Evolutionary conservation across 1,284 basidiomycete species (phyloP).

Genomic region (Kalmanozyma brasiliensis): DNA sequence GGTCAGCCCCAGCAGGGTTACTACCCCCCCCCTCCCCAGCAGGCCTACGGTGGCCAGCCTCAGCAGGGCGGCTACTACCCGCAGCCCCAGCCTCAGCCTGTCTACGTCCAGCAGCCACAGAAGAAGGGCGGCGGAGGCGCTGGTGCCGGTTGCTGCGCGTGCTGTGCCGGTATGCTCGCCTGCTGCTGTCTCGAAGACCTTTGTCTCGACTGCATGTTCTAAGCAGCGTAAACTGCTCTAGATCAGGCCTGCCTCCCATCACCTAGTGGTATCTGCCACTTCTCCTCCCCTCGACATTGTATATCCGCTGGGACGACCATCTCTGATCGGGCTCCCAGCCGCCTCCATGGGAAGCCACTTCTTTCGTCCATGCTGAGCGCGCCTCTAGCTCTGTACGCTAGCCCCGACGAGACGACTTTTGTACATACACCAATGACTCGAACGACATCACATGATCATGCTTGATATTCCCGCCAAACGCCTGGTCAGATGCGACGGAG

Average conservation of each 20-base stretch:
- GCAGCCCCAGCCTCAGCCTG: constrained; percentile 54
- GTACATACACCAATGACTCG: too few species aligned
- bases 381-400: too few species aligned
- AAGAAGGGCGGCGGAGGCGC: constrained; percentile 38
- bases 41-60: constrained; percentile 53
- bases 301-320: not conserved
- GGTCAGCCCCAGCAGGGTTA: constrained; percentile 44
- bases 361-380: too few species aligned
- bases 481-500: too few species aligned
- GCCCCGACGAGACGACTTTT: too few species aligned
- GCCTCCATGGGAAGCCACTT: too few species aligned
- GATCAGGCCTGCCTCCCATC: not conserved
- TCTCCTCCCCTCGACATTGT: not conserved
- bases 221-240: not conserved
- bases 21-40: constrained; percentile 56
- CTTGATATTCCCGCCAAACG: too few species aligned
- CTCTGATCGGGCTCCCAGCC: too few species aligned
- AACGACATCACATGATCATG: too few species aligned
- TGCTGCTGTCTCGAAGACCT: constrained; percentile 57
- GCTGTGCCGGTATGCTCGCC: constrained; percentile 57
- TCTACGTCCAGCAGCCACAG: constrained; percentile 55
- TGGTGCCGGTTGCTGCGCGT: constrained; percentile 40
- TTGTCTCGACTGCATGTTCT: constrained; percentile 55
- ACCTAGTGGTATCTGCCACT: not conserved
- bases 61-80: constrained; percentile 54